Evolutionary conservation across 2,329 filamentous ascomycete genomes (phyloP), one percentile per base, ranked within the genome.

Genomic region (Macroventuria anomochaeta): DNA sequence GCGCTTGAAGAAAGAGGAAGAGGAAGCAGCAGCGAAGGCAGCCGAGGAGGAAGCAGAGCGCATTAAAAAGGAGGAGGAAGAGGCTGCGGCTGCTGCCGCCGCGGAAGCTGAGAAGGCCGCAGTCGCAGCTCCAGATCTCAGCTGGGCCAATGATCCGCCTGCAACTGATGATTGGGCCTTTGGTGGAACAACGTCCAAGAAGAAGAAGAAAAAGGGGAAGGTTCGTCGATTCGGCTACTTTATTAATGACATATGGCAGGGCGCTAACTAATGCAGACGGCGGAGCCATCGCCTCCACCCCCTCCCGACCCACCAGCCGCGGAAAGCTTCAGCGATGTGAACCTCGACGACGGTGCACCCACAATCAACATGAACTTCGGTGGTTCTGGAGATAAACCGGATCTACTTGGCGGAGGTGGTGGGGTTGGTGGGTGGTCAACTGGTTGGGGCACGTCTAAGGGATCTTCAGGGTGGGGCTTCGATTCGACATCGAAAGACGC

Each of bases 311-410:
- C 69, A 51, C 65, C 71, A 36, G 57, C 57, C 40, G 68, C 63
- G 57, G 72, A 75, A 48, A 76, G 74, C 46, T 79, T 80, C 58
- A 76, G 80, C 61, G 77, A 79, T 46, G 75, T 80, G 62, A 71
- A 74, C 63, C 68, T 80, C 61, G 71, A 80, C 71, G 75, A 81
- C 50, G 65, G 58, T 32, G 76, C 74, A 44, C 79, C 79, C 18
- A 79, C 80, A 67, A 74, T 81, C 59, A 77, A 80, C 54, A 70
- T 81, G 55, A 76, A 75, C 56, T 78, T 80, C 57, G 76, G 75
- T 38, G 68, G 69, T 40, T 59, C 65, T 18, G 61, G 58, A 17
- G 55, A 56, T 46, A 33, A 56, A 13, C 68, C 67, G 25, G 58
- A 53, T 55, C 51, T 57, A 31, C 62, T 72, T 43, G 65, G 64